Percentiles rank a stretch among this genome's conserved stretches.
Evolutionary conservation across 1,139 yeast species (phyloP).

Genomic region (Geotrichum carabidarum): DNA sequence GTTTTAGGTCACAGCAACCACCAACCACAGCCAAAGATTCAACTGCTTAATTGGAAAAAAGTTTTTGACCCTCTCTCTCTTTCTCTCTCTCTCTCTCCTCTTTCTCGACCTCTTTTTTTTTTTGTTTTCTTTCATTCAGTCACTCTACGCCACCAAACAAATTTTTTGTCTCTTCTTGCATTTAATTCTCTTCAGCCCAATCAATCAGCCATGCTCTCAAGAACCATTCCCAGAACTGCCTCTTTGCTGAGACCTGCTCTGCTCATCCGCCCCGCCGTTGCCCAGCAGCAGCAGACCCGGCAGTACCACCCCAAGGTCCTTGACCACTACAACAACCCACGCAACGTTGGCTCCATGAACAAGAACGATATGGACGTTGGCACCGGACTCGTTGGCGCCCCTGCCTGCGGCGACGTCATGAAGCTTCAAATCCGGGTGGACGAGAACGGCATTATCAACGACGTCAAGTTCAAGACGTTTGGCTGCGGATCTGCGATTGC

Average conservation of each 20-base stretch:
- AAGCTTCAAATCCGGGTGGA: constrained; percentile 93
- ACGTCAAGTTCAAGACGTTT: constrained; percentile 95
- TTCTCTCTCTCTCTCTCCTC: not conserved
- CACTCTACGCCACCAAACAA: not conserved
- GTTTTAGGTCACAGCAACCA: too few relatives aligned
- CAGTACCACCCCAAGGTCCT: constrained; percentile 44
- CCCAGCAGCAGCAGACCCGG: constrained; percentile 14
- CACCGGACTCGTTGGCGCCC: constrained; percentile 94
- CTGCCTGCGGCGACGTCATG: constrained; percentile 99
- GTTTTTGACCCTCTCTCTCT: not conserved
- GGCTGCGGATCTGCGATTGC: constrained; percentile 99
- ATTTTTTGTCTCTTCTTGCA: not conserved
- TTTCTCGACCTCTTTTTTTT: not conserved
- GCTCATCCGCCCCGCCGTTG: not conserved
- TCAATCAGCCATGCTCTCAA: not conserved
- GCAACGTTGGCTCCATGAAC: constrained; percentile 91
- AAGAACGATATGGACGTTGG: constrained; percentile 78
- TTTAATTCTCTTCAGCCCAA: not conserved
- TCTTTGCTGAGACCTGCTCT: not conserved
- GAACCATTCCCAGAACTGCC: not conserved
- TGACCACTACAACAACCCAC: constrained; percentile 93
- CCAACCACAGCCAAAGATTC: not conserved
- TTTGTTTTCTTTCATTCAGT: not conserved
- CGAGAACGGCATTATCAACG: constrained; percentile 81
- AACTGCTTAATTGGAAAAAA: not conserved